A percentile compares a stretch with the other conserved stretches of the same genome.
These are phyloP conservation scores for Craterostigma plantagineum DNA, from an alignment of 257 asterid species.

Conservation along the genomic window DNA sequence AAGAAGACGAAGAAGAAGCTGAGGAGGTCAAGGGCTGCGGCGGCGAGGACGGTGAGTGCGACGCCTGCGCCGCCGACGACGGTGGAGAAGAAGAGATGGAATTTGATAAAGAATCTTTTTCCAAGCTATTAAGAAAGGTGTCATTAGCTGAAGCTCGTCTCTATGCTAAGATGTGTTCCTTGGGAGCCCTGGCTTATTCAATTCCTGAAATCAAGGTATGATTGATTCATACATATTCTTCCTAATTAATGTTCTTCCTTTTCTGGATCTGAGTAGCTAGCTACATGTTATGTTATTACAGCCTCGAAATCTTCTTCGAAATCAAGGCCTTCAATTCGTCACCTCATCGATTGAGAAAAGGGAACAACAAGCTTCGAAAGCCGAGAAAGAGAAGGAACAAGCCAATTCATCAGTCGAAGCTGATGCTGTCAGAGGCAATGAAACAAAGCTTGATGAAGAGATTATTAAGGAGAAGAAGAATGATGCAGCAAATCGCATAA, in stretches of 20 bases:
- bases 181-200: constrained; percentile 79
- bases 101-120: constrained; percentile 55
- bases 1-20: constrained; percentile 15
- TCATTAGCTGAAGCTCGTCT: constrained; percentile 67
- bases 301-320: constrained; percentile 51
- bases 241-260: neutral
- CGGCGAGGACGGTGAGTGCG: constrained; percentile 28
- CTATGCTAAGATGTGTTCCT: constrained; percentile 59
- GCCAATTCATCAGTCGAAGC: constrained; percentile 12
- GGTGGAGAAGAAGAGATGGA: constrained; percentile 30
- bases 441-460: constrained; percentile 10
- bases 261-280: neutral
- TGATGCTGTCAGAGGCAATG: constrained; percentile 11
- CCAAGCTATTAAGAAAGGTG: constrained; percentile 62
- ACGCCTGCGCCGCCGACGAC: constrained; percentile 26
- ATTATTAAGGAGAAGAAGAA: constrained; percentile 11
- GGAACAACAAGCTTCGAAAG: constrained; percentile 36
- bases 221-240: too few species aligned
- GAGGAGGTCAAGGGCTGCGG: constrained; percentile 10
- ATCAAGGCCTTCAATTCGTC: constrained; percentile 36
- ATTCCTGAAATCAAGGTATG: constrained; percentile 72
- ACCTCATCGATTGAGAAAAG: constrained; percentile 81
- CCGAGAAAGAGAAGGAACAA: constrained; percentile 31
- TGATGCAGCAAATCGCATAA: constrained; percentile 15
- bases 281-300: constrained; percentile 12